Percentiles rank a stretch among this genome's conserved stretches.
These are phyloP conservation scores for Pseudogymnoascus sp. DNA, from an alignment of 2,329 filamentous ascomycete genomes.

Conservation along the genomic window DNA sequence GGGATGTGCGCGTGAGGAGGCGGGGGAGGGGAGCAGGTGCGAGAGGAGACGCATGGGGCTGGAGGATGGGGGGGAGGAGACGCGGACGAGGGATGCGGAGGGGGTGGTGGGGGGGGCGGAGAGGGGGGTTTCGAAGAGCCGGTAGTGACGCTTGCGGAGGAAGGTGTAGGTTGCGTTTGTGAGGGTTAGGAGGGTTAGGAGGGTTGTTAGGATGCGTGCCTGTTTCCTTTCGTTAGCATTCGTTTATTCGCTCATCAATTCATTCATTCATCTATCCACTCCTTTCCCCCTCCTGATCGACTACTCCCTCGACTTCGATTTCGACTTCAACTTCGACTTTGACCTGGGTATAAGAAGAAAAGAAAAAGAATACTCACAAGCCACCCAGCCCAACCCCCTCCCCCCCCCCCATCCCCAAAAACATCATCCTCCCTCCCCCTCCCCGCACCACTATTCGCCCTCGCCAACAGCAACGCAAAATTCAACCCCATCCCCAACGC, in stretches of 20 bases:
- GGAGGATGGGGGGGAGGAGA: slow-evolving; percentile 71
- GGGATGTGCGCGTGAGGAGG: slow-evolving; percentile 77
- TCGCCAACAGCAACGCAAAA: slow-evolving; percentile 68
- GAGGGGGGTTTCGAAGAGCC: slow-evolving; percentile 80
- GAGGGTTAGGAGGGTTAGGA: slow-evolving; percentile 56
- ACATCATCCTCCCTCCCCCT: slow-evolving; percentile 63
- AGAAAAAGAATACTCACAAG: slow-evolving; percentile 37
- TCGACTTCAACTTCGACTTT: too few relatives aligned
- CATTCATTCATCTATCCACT: too few relatives aligned
- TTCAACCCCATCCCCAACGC: slow-evolving; percentile 71
- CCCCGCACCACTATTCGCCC: slow-evolving; percentile 57
- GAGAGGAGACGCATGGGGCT: slow-evolving; percentile 72
- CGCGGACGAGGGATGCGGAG: slow-evolving; percentile 78
- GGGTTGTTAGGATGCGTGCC: slow-evolving; percentile 47
- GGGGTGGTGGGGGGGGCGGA: slow-evolving; percentile 69
- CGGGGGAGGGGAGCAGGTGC: slow-evolving; percentile 58
- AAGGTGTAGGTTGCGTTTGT: slow-evolving; percentile 77
- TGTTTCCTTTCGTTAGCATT: slow-evolving; percentile 8
- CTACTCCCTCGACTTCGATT: neutral
- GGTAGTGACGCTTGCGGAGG: slow-evolving; percentile 72
- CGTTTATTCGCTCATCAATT: neutral
- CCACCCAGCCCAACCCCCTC: slow-evolving; percentile 56
- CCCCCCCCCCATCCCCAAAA: slow-evolving; percentile 59
- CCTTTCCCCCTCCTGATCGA: neutral
- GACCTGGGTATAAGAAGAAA: too few relatives aligned